Evolutionary conservation across 1,284 basidiomycete genomes (phyloP).

Genomic region (Rhizoctonia solani): DNA sequence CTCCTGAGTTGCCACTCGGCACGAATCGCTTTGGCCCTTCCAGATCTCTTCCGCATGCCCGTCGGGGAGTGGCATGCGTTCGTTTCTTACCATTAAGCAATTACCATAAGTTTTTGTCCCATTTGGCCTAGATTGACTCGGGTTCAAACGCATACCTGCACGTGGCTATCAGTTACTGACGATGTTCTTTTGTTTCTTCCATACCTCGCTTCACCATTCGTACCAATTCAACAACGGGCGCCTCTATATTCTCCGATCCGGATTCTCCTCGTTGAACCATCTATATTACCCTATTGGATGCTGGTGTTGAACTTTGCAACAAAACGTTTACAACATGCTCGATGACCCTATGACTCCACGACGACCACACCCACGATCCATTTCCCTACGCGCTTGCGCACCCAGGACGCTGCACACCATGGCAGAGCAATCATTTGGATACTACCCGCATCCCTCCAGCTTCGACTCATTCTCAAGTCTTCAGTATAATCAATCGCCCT

Average conservation of each 20-base stretch:
- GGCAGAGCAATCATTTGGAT: slow-evolving; percentile 17
- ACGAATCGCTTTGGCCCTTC: neutral
- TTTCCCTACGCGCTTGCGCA: slow-evolving; percentile 3
- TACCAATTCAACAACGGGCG: neutral
- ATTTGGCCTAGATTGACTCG: too few species aligned
- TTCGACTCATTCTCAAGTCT: slow-evolving; percentile 5
- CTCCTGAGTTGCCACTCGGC: slow-evolving; percentile 29
- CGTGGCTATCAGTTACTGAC: slow-evolving; percentile 26
- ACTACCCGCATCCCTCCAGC: neutral
- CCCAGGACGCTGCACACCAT: slow-evolving; percentile 11
- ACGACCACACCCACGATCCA: neutral
- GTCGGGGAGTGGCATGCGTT: too few species aligned
- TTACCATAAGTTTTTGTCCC: too few species aligned
- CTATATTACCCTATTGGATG: too few species aligned
- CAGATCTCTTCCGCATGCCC: too few species aligned
- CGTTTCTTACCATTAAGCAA: too few species aligned
- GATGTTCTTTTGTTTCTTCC: neutral
- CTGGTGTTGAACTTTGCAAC: neutral
- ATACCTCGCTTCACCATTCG: neutral
- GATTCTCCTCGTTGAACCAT: too few species aligned
- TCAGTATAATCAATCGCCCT: slow-evolving; percentile 2
- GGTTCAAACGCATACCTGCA: slow-evolving; percentile 4
- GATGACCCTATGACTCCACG: slow-evolving; percentile 7
- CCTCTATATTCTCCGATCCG: too few species aligned
- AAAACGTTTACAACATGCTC: neutral